Evolutionary conservation across 1,139 yeast genomes (phyloP).

Genomic region (Williopsis jadinii): DNA sequence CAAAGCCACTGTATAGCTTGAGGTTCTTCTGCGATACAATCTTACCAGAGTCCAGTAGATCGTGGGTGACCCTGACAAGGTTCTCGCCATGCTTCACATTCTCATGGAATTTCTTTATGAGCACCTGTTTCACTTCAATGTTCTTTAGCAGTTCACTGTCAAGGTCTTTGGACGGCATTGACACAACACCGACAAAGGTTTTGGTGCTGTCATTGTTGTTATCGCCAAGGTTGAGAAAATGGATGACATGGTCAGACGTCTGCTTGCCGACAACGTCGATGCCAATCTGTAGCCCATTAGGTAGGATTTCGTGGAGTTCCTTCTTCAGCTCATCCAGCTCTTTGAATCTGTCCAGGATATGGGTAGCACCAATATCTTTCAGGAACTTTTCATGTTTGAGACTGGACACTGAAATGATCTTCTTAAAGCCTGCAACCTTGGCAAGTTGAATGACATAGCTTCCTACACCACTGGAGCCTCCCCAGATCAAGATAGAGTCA

Average conservation of each 20-base stretch:
- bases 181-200: constrained; percentile 35
- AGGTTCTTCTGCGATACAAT: constrained; percentile 30
- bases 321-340: constrained; percentile 22
- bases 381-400: constrained; percentile 28
- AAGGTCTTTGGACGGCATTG: constrained; percentile 27
- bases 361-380: constrained; percentile 33
- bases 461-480: constrained; percentile 43
- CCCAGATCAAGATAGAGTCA: constrained; percentile 36
- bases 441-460: constrained; percentile 37
- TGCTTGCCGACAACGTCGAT: constrained; percentile 40
- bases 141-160: constrained; percentile 21
- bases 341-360: constrained; percentile 32
- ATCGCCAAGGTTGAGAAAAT: constrained; percentile 20
- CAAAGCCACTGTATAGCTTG: constrained; percentile 30
- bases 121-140: constrained; percentile 28
- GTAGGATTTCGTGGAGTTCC: constrained; percentile 16
- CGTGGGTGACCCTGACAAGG: constrained; percentile 30
- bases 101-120: constrained; percentile 39
- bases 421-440: constrained; percentile 30
- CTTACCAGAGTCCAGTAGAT: constrained; percentile 23
- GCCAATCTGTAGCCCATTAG: constrained; percentile 28
- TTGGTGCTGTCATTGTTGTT: constrained; percentile 9
- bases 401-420: constrained; percentile 36
- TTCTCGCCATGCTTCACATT: constrained; percentile 31
- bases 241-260: constrained; percentile 30